Evolutionary conservation across 2,329 filamentous ascomycete genomes (phyloP).

Genomic region (Penicillium sp.): DNA sequence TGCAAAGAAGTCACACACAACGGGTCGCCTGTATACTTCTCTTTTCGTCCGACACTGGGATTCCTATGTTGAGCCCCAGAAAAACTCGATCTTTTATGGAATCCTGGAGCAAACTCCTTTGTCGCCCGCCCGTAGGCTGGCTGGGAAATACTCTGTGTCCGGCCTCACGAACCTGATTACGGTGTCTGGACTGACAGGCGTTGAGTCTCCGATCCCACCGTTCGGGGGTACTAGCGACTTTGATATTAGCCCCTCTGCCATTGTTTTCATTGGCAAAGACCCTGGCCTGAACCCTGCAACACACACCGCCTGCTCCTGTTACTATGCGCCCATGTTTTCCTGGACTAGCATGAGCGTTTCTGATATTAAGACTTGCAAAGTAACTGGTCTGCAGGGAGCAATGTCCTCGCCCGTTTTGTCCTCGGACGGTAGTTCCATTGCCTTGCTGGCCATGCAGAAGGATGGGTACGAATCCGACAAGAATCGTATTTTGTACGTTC

Average conservation of each 20-base stretch:
- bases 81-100: conserved; percentile 52
- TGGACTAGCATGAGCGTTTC: conserved; percentile 38
- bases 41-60: conserved; percentile 58
- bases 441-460: conserved; percentile 45
- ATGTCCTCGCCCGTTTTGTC: conserved; percentile 48
- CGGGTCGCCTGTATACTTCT: conserved; percentile 51
- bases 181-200: conserved; percentile 38
- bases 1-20: conserved; percentile 47
- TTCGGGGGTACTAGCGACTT: conserved; percentile 51
- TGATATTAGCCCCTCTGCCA: conserved; percentile 47
- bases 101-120: conserved; percentile 44
- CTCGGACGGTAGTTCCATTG: conserved; percentile 45
- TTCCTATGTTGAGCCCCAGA: conserved; percentile 50
- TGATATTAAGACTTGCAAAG: conserved; percentile 33
- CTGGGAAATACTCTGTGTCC: conserved; percentile 42
- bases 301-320: conserved; percentile 49
- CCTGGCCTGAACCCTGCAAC: conserved; percentile 46
- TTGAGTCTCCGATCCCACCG: conserved; percentile 51
- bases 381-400: conserved; percentile 42
- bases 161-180: conserved; percentile 46
- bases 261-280: conserved; percentile 50
- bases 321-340: conserved; percentile 47
- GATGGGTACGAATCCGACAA: conserved; percentile 52
- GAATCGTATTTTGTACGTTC: conserved; percentile 46
- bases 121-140: conserved; percentile 37